phyloP scores from a whole-genome alignment of 805 yeast genomes.

The Candida bentonensis region DNA sequence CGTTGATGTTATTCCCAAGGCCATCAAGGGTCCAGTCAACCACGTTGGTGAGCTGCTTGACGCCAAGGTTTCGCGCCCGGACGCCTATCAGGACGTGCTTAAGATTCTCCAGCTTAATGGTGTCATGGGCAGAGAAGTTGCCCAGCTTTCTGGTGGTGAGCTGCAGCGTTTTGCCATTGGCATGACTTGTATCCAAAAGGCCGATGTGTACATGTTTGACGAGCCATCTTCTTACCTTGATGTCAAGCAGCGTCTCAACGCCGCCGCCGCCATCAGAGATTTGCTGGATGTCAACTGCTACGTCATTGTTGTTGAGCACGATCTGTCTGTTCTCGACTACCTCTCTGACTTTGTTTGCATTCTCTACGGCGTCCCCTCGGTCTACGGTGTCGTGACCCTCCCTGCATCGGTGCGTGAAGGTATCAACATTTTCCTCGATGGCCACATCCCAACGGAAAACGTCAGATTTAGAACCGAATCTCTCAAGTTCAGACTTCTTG shows the following conservation, averaged over 20 bases:
- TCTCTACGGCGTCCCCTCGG: slow-evolving; percentile 94
- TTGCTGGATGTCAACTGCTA: slow-evolving; percentile 59
- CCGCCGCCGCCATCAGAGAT: slow-evolving; percentile 88
- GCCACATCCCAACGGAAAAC: slow-evolving; percentile 94
- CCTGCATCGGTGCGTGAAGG: slow-evolving; percentile 98
- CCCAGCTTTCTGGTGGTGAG: slow-evolving; percentile 94
- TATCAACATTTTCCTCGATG: slow-evolving; percentile 94
- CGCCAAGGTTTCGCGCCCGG: slow-evolving; percentile 61
- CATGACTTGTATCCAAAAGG: slow-evolving; percentile 89
- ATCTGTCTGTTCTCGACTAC: slow-evolving; percentile 92
- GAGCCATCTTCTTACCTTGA: slow-evolving; percentile 98
- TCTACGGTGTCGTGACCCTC: slow-evolving; percentile 94
- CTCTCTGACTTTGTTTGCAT: slow-evolving; percentile 95
- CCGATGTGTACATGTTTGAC: slow-evolving; percentile 97
- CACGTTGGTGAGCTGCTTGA: slow-evolving; percentile 69
- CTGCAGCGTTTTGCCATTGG: slow-evolving; percentile 96
- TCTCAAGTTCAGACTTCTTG: slow-evolving; percentile 82
- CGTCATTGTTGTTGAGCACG: slow-evolving; percentile 97
- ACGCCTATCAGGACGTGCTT: slow-evolving; percentile 49
- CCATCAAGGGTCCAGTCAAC: slow-evolving; percentile 80
- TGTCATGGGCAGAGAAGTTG: slow-evolving; percentile 76
- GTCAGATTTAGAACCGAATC: slow-evolving; percentile 94
- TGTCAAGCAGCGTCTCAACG: slow-evolving; percentile 96
- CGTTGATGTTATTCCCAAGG: slow-evolving; percentile 94
- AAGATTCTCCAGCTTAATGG: slow-evolving; percentile 59